phyloP scores from a whole-genome alignment of 495 filamentous ascomycete species.

The Astrothelium subdiscretum region DNA sequence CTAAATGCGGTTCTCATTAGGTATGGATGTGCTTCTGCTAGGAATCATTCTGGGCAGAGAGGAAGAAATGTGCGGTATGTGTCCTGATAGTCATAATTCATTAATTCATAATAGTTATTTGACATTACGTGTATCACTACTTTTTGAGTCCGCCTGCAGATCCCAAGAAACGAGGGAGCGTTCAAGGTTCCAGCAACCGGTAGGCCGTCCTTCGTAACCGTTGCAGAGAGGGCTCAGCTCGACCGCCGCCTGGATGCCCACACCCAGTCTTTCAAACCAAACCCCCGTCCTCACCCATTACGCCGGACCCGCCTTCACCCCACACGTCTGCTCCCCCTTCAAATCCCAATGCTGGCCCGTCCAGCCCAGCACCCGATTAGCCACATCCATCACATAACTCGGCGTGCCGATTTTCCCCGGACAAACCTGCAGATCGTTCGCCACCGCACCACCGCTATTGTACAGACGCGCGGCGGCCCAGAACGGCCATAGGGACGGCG shows the following conservation, averaged over 20 bases:
- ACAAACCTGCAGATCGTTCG: neutral
- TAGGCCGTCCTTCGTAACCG: neutral
- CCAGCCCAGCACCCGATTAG: neutral
- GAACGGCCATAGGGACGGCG: neutral
- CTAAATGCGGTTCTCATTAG: no score
- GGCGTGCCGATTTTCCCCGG: neutral
- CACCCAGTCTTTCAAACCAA: neutral
- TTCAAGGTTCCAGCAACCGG: neutral
- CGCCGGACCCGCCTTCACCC: neutral
- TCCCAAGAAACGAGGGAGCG: neutral
- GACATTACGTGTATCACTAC: neutral
- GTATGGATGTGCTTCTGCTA: no score
- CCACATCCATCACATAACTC: neutral
- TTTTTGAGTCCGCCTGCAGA: neutral
- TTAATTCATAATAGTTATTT: neutral
- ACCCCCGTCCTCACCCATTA: neutral
- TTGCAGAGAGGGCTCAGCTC: neutral
- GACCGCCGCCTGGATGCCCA: neutral
- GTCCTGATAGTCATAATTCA: no score
- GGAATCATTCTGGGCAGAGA: no score
- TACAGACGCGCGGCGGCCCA: neutral
- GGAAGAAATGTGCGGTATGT: no score
- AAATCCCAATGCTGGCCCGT: neutral
- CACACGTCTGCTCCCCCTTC: neutral
- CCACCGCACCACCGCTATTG: neutral